phyloP scores from a whole-genome alignment of 495 filamentous ascomycete genomes.

The Talaromyces wortmannii region DNA sequence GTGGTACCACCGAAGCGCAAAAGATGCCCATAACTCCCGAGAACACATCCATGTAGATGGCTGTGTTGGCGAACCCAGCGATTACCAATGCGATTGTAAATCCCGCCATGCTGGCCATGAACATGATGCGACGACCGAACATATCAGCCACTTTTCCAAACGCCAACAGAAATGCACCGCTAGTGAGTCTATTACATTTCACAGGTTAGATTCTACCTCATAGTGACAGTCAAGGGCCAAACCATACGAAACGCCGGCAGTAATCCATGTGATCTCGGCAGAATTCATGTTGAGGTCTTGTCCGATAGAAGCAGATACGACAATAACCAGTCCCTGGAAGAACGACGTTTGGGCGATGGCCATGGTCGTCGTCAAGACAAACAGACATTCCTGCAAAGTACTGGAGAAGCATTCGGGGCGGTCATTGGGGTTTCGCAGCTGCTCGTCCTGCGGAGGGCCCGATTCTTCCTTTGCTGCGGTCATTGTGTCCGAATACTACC shows the following conservation, averaged over 20 bases:
- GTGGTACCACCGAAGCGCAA: conserved; percentile 57
- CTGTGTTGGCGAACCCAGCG: conserved; percentile 54
- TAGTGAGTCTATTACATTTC: conserved; percentile 43
- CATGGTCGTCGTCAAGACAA: conserved; percentile 62
- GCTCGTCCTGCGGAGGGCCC: background rate
- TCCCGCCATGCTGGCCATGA: conserved; percentile 59
- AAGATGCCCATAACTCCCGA: conserved; percentile 57
- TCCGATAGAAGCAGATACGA: conserved; percentile 59
- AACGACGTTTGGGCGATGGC: conserved; percentile 61
- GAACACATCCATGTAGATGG: conserved; percentile 58
- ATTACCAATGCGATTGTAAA: conserved; percentile 51
- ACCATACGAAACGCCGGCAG: conserved; percentile 51
- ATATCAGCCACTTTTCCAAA: conserved; percentile 71
- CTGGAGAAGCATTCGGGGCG: conserved; percentile 55
- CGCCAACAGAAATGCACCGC: conserved; percentile 65
- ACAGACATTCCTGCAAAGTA: conserved; percentile 57
- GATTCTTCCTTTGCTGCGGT: background rate
- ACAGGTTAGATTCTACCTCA: background rate
- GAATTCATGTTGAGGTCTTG: conserved; percentile 57
- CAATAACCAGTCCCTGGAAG: conserved; percentile 49
- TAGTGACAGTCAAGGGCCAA: background rate
- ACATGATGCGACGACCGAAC: conserved; percentile 63
- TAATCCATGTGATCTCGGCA: conserved; percentile 68
- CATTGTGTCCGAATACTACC: background rate
- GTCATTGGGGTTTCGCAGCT: background rate